Evolutionary conservation across 2,329 filamentous ascomycete species (phyloP), one percentile per base, ranked within the genome.

Genomic region (Cercospora sp.): DNA sequence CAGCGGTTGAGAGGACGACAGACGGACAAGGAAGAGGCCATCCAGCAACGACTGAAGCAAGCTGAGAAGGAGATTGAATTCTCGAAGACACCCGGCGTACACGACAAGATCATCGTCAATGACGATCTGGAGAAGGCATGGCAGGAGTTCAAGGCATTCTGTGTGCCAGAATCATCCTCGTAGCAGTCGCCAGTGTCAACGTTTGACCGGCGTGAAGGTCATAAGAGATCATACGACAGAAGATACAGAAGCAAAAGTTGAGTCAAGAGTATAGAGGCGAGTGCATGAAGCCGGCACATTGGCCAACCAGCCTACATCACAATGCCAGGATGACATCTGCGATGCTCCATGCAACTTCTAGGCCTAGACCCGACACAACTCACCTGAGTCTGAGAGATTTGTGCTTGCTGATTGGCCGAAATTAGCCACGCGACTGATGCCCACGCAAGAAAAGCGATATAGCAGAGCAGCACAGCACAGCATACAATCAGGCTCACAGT

Each of bases 51-150:
- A 60, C 81, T 96, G 65, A 80, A 82, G 12, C 91, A 93, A 79
- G 92, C 92, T 2, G 85, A 86, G 79, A 84, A 87, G 59, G 92
- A 96, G 83, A 84, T 96, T 69, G 90, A 89, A 70, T 95, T 87
- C 77, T 84, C 90, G 51, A 86, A 89, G 80, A 87, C 85, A 2
- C 86, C 87, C 0, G 90, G 90, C 18, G 87, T 87, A 9, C 87
- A 89, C 77, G 89, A 91, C 75, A 83, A 86, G 76, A 84, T 88
- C 69, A 84, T 91, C 67, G 83, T 90, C 55, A 91, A 91, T 75
- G 87, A 90, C 76, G 85, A 89, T 73, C 74, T 89, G 66, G 86
- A 89, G 69, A 83, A 79, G 72, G 84, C 86, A 1, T 88, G 86
- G 77, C 69, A 69, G 63, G 84, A 86, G 72, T 79, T 87, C 73